Evolutionary conservation across 2,329 filamentous ascomycete genomes (phyloP).

Genomic region (Fusarium graminum): DNA sequence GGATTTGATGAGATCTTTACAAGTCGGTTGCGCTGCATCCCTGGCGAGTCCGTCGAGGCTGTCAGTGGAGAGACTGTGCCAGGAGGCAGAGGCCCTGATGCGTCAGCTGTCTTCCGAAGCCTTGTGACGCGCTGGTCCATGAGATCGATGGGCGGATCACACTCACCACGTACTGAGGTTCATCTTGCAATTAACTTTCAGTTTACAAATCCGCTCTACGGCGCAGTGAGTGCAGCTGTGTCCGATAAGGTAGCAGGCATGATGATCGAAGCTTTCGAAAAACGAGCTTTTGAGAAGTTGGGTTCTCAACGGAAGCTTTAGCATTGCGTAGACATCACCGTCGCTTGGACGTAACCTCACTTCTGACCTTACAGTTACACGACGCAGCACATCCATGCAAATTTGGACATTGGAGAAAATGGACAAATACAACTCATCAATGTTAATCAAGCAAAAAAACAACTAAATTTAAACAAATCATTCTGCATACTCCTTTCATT

Average conservation of each 20-base stretch:
- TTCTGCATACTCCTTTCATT: conserved; percentile 46
- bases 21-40: conserved; percentile 82
- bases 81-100: conserved; percentile 57
- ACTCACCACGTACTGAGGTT: conserved; percentile 72
- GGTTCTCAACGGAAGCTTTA: conserved; percentile 36
- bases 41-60: conserved; percentile 80
- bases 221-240: conserved; percentile 81
- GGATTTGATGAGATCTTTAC: conserved; percentile 87
- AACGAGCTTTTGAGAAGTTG: conserved; percentile 71
- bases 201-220: conserved; percentile 91
- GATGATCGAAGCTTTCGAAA: conserved; percentile 96
- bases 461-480: conserved; percentile 31
- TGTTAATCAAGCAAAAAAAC: conserved; percentile 2
- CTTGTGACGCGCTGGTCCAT: conserved; percentile 79
- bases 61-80: conserved; percentile 70
- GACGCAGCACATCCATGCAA: background rate
- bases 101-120: conserved; percentile 72
- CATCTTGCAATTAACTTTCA: conserved; percentile 81
- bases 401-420: background rate
- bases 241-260: conserved; percentile 85
- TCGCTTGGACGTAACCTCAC: background rate
- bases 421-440: conserved; percentile 3
- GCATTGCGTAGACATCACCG: background rate
- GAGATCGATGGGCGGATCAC: conserved; percentile 55
- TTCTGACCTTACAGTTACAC: background rate